Conservation (phyloP, 2,329 filamentous ascomycete genomes). For the Alternaria hordeiaustralica region DNA sequence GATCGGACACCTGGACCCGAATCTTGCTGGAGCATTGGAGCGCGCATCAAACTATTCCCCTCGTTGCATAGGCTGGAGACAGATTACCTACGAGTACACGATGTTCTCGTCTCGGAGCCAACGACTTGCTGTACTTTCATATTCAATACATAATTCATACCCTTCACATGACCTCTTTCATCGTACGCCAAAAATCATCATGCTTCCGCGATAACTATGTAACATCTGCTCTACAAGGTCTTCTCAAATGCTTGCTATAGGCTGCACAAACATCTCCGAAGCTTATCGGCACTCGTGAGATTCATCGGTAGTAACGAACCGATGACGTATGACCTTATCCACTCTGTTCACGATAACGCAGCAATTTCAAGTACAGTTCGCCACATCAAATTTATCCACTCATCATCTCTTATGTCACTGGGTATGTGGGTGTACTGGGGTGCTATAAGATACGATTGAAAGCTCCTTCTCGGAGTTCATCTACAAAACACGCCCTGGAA, state of each 20-base stretch:
- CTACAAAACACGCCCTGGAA: not conserved
- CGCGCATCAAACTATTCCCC: not conserved
- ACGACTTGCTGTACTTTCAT: slow-evolving; percentile 9
- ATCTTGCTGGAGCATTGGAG: not conserved
- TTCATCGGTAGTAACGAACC: slow-evolving; percentile 3
- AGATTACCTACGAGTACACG: not conserved
- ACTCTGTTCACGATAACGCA: not conserved
- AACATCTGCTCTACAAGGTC: not conserved
- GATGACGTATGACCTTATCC: slow-evolving; percentile 4
- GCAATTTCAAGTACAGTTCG: not conserved
- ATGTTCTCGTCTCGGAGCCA: not conserved
- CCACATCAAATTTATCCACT: not conserved
- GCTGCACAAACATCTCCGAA: slow-evolving; percentile 1
- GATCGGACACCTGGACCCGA: not conserved
- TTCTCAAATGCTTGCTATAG: not conserved
- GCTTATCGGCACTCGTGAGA: slow-evolving; percentile 7
- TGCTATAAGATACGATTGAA: not conserved
- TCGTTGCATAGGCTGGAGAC: not conserved
- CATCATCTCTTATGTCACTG: not conserved
- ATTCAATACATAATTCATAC: slow-evolving; percentile 12
- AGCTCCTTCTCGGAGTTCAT: not conserved
- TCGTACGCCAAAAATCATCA: not conserved
- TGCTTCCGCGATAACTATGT: not conserved
- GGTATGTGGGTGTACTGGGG: not conserved
- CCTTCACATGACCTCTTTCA: not conserved